Evolutionary conservation across 2,329 filamentous ascomycete genomes (phyloP), one percentile per base, ranked within the genome.

Genomic region (Penicillium janthinellum): DNA sequence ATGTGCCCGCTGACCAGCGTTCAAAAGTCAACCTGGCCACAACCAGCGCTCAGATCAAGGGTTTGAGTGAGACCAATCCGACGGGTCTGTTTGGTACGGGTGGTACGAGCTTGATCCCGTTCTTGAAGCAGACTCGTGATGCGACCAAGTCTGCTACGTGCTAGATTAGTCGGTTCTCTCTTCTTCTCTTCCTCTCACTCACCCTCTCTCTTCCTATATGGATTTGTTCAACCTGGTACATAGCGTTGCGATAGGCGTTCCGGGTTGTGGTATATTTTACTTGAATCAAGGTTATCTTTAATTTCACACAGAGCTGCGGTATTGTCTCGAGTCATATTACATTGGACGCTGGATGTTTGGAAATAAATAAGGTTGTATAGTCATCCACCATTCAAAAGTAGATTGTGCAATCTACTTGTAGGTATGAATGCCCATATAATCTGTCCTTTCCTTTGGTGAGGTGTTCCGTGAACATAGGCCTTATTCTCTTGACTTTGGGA

Each of bases 91-190:
- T 76, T 48, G 82, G 82, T 0, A 84, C 82, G 0, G 82, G 82
- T n/a, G 82, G 82, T 0, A 84, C 82, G 0, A 79, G 77, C 59
- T 66, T 84, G 60, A 82, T 84, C 56, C 81, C 82, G 0, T 85
- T 85, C 60, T 64, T 85, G 58, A 81, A 81, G 60, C 77, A 81
- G 51, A 82, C 81, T 5, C 74, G 83, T 57, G 81, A 84, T 62
- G 79, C 82, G 61, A 84, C 82, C 2, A 78, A 74, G 51, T 75
- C 76, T 59, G 72, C 79, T 8, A 74, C 73, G 28, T 69, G 67
- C 42, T 75, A 59, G 39, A 48, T 31, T 2, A 5, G 5, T 3
- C 31, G 8, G 8, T 25, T 37, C n/a, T 31, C 6, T 22, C 3
- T 5, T 37, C 11, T 1, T 38, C 2, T 28, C 25, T 28, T 28